These are phyloP conservation scores for Viridothelium virens DNA, from an alignment of 495 filamentous ascomycete genomes.

Conservation along the genomic window DNA sequence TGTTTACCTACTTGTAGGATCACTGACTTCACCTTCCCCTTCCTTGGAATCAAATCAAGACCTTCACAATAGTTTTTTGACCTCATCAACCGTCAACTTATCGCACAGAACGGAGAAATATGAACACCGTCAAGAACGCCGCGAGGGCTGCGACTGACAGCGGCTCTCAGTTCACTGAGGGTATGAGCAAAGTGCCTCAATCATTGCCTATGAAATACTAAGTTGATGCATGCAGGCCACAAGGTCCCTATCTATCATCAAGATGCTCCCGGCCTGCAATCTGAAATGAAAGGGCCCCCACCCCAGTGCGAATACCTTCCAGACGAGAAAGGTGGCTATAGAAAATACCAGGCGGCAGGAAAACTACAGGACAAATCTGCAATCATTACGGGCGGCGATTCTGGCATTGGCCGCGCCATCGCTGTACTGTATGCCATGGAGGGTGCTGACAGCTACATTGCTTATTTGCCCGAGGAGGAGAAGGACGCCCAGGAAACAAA, in stretches of 20 bases:
- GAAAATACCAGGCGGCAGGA: conserved; percentile 68
- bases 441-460: conserved; percentile 67
- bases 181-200: conserved; percentile 8
- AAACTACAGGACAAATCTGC: conserved; percentile 70
- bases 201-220: neutral
- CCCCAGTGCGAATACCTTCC: conserved; percentile 62
- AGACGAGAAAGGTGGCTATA: conserved; percentile 59
- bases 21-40: neutral
- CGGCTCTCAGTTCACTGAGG: conserved; percentile 23
- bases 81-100: neutral
- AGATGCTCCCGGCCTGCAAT: conserved; percentile 59
- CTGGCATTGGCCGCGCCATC: conserved; percentile 70
- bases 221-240: conserved; percentile 47
- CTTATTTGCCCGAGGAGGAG: conserved; percentile 69
- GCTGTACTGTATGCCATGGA: conserved; percentile 79
- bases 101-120: neutral
- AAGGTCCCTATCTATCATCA: conserved; percentile 61
- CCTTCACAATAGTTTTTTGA: neutral
- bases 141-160: conserved; percentile 3
- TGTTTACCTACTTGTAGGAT: too few relatives aligned
- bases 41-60: neutral
- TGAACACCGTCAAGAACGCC: conserved; percentile 11
- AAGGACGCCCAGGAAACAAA: conserved; percentile 70
- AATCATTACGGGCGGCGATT: conserved; percentile 77
- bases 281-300: conserved; percentile 52